Conservation (phyloP, 2,329 filamentous ascomycete species). For the Fusarium sublunatum region DNA sequence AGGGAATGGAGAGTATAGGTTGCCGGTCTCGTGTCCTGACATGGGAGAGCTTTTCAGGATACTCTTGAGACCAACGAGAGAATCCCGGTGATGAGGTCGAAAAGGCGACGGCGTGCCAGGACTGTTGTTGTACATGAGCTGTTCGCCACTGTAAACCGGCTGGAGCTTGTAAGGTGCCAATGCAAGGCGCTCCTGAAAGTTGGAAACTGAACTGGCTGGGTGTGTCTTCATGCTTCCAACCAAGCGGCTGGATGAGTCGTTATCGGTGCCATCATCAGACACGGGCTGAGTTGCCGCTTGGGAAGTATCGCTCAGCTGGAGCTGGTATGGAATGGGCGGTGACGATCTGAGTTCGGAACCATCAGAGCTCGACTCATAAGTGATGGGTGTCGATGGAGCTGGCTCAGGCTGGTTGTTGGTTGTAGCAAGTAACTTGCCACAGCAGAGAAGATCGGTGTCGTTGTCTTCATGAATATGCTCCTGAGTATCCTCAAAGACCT, state of each 20-base stretch:
- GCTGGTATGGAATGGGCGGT: constrained; percentile 14
- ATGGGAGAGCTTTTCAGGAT: constrained; percentile 34
- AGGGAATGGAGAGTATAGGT: background rate
- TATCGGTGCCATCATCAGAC: background rate
- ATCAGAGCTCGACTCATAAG: background rate
- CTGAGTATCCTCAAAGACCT: background rate
- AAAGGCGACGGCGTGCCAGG: constrained; percentile 21
- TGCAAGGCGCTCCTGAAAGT: background rate
- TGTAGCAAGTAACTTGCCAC: background rate
- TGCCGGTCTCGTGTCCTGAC: background rate
- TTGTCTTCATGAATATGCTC: background rate
- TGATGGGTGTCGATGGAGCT: constrained; percentile 5
- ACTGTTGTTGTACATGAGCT: constrained; percentile 5
- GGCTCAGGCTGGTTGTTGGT: background rate
- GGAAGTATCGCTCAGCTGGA: background rate
- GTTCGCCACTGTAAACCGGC: constrained; percentile 34
- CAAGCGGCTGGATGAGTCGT: background rate
- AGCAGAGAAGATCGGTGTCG: background rate
- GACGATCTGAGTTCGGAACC: constrained; percentile 11
- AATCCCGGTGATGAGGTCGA: constrained; percentile 35
- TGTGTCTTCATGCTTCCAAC: background rate
- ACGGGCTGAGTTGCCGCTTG: background rate
- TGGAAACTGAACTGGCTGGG: background rate
- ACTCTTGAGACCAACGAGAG: constrained; percentile 33
- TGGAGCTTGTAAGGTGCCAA: constrained; percentile 25